Conservation (phyloP, 805 yeast genomes). For the Candida dendrica region DNA sequence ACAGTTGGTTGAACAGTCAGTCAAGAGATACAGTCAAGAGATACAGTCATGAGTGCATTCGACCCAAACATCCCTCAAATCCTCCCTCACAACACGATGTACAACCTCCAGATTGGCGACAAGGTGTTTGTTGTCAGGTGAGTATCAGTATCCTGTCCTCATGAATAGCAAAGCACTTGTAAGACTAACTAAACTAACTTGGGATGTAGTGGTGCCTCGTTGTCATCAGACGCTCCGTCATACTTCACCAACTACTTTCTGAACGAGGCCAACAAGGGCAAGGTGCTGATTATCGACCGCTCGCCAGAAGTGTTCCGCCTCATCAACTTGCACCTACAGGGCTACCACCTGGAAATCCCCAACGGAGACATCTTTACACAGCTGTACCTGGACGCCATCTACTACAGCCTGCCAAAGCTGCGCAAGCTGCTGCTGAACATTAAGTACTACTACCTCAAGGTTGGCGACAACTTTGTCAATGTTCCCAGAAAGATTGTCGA, state of each 20-base stretch:
- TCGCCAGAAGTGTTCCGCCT: conserved; percentile 61
- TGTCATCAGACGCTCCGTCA: conserved; percentile 83
- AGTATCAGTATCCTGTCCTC: too few species aligned
- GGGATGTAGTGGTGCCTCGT: conserved; percentile 62
- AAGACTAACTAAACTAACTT: conserved; percentile 9
- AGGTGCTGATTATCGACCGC: conserved; percentile 61
- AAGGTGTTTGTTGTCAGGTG: conserved; percentile 40
- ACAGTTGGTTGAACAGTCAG: too few species aligned
- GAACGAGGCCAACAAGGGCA: conserved; percentile 26
- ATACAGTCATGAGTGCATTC: background rate
- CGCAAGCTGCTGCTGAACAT: conserved; percentile 40
- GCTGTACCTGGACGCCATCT: conserved; percentile 62
- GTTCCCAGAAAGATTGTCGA: conserved; percentile 49
- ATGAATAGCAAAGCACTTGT: too few species aligned
- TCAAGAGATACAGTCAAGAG: too few species aligned
- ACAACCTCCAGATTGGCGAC: conserved; percentile 63
- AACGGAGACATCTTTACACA: conserved; percentile 56
- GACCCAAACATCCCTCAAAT: conserved; percentile 41
- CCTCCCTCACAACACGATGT: conserved; percentile 66
- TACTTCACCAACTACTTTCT: conserved; percentile 72
- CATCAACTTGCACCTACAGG: conserved; percentile 71
- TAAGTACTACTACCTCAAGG: conserved; percentile 44
- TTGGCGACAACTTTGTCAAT: conserved; percentile 56
- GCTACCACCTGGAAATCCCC: conserved; percentile 59
- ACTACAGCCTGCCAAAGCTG: conserved; percentile 58